Conservation (phyloP, 2,329 filamentous ascomycete genomes). For the Clathrospora elynae region DNA sequence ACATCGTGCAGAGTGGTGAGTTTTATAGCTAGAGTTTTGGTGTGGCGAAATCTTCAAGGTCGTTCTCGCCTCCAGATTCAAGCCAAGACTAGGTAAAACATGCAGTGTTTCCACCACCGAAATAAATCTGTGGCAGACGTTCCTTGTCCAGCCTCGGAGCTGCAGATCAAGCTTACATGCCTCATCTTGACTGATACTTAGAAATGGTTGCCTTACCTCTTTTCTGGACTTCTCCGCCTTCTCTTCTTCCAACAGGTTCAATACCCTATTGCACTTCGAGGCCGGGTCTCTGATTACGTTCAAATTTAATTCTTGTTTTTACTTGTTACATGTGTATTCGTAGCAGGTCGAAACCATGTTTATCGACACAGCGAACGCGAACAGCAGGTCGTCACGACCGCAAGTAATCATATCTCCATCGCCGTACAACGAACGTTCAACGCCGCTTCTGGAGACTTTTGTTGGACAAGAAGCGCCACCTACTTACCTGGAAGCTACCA, state of each 20-base stretch:
- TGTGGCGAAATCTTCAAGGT: too few species aligned
- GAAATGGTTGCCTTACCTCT: conserved; percentile 21
- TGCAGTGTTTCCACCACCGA: conserved; percentile 32
- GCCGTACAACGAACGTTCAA: conserved; percentile 25
- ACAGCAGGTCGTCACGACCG: conserved; percentile 28
- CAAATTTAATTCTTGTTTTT: conserved; percentile 6
- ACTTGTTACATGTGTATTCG: background rate
- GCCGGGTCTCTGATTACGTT: conserved; percentile 6
- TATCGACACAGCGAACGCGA: conserved; percentile 43
- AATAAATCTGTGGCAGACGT: conserved; percentile 33
- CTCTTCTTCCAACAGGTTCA: conserved; percentile 4
- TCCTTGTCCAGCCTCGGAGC: conserved; percentile 9
- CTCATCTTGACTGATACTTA: conserved; percentile 16
- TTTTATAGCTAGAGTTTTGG: too few species aligned
- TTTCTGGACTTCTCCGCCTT: conserved; percentile 9
- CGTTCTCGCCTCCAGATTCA: too few species aligned
- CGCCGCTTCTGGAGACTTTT: conserved; percentile 33
- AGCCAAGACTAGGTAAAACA: conserved; percentile 29
- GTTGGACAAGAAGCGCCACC: conserved; percentile 34
- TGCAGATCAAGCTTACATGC: conserved; percentile 21
- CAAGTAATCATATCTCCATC: conserved; percentile 24
- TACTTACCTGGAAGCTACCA: conserved; percentile 44
- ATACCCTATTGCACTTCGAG: conserved; percentile 5
- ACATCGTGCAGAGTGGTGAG: too few species aligned
- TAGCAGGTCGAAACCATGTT: conserved; percentile 28